Conservation (phyloP, 768 basidiomycete genomes). For the Asterophora lycoperdoides region DNA sequence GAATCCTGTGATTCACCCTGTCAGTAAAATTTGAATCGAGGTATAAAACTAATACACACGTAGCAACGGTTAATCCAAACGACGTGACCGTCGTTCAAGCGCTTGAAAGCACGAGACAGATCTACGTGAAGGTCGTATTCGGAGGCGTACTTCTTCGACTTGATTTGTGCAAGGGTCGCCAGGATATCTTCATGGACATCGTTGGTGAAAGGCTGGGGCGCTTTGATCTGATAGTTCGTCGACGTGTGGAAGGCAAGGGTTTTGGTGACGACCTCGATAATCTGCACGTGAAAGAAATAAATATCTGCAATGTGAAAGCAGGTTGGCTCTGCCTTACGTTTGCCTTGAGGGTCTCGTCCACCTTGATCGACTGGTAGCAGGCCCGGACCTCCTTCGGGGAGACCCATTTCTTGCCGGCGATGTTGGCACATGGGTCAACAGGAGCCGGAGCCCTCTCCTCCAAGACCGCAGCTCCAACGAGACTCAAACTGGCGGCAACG, state of each 20-base stretch:
- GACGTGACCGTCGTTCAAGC: conserved; percentile 57
- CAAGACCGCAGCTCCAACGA: conserved; percentile 5
- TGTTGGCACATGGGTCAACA: conserved; percentile 45
- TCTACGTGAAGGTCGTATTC: conserved; percentile 57
- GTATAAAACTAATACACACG: conserved; percentile 31
- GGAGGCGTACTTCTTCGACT: conserved; percentile 36
- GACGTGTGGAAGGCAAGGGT: conserved; percentile 60
- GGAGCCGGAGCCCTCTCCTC: conserved; percentile 5
- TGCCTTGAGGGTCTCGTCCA: conserved; percentile 42
- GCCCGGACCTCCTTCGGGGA: conserved; percentile 46
- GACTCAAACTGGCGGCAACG: conserved; percentile 7
- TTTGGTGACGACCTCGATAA: conserved; percentile 54
- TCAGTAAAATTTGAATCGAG: neutral
- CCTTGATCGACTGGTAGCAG: conserved; percentile 46
- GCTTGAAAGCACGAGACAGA: conserved; percentile 48
- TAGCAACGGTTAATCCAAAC: conserved; percentile 53
- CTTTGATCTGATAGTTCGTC: conserved; percentile 53
- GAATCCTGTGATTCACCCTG: conserved; percentile 18
- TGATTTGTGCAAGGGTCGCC: conserved; percentile 46
- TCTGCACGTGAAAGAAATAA: conserved; percentile 27
- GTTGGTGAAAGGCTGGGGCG: conserved; percentile 46
- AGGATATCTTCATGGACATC: conserved; percentile 57
- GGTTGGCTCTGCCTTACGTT: conserved; percentile 38
- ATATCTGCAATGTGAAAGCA: neutral
- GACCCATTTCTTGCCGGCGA: conserved; percentile 54